Base-by-base conservation (phyloP, 805 yeast species). In the Tetrapisispora arboricola region DNA sequence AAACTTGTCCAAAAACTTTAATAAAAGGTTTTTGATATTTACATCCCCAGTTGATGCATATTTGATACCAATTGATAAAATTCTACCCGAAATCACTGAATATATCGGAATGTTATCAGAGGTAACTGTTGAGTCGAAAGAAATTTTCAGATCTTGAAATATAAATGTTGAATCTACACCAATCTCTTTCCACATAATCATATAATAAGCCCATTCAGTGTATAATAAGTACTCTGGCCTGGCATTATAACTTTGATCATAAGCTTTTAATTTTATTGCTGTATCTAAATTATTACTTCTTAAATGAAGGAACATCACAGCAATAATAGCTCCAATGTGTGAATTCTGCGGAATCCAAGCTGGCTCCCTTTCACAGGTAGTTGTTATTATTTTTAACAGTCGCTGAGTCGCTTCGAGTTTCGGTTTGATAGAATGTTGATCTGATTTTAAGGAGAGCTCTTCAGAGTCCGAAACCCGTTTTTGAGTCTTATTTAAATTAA, bases 181-280 rank as follows among this genome's bases (percentile, higher is more conserved):
- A n/a, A 85, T 73, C 1, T 54, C 47, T 43, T 75, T 73, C 95
- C 95, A 87, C 71, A 79, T 53, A 6, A 88, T 76, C 50, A 88
- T 57, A 52, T 80, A 74, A 44, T 67, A 67, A 0, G 82, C 77
- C 37, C 84, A 62, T 39, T 79, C 73, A 31, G 94, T 62, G 31
- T 86, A 63, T 49, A 85, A 64, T 28, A 85, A 60, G 15, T 83
- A 54, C 50, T 86, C 95, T 0, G 97, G 96, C 44, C 95, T 69
- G 11, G 31, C 28, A 9, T 40, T 45, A n/a, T 43, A 32, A 7
- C 42, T 42, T 4, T 31, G 21, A 6, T 40, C 41, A n/a, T 35
- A 34, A 1, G 1, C 94, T 92, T 11, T 81, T 64, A 32, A 65
- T 63, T 27, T 80, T 10, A 28, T 21, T 1, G 94, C 90, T 32